Conservation (phyloP, 2,329 filamentous ascomycete genomes). For the Aspergillus unguis region DNA sequence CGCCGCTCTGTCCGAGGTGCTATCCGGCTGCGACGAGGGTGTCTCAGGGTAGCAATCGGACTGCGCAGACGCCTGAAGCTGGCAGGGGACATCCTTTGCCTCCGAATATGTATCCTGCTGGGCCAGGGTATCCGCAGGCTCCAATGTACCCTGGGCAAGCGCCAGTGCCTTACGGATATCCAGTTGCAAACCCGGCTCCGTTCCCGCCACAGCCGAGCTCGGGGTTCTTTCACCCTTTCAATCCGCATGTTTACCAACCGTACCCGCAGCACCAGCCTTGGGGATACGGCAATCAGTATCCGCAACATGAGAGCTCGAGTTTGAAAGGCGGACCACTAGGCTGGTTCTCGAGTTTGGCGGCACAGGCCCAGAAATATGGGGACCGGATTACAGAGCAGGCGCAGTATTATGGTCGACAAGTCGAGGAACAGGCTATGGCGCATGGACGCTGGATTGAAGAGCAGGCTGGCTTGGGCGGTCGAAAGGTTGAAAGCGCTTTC, state of each 20-base stretch:
- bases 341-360: constrained; percentile 36
- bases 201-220: constrained; percentile 21
- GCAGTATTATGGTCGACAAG: constrained; percentile 35
- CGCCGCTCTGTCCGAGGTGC: constrained; percentile 39
- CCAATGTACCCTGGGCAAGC: constrained; percentile 8
- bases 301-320: constrained; percentile 18
- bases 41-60: constrained; percentile 19
- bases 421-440: constrained; percentile 39
- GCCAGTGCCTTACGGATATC: constrained; percentile 14
- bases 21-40: constrained; percentile 39
- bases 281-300: constrained; percentile 28
- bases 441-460: constrained; percentile 39
- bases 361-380: constrained; percentile 40
- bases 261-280: constrained; percentile 22
- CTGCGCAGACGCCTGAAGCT: constrained; percentile 10
- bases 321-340: constrained; percentile 29
- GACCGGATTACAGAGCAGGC: constrained; percentile 38
- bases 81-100: constrained; percentile 8
- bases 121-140: constrained; percentile 11
- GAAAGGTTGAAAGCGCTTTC: constrained; percentile 25
- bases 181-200: constrained; percentile 16
- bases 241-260: constrained; percentile 24
- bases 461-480: constrained; percentile 30
- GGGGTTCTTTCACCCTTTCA: constrained; percentile 19
- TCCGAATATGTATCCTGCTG: constrained; percentile 5